Conservation (phyloP, 345 rosid genomes). For the Linum usitatissimum region DNA sequence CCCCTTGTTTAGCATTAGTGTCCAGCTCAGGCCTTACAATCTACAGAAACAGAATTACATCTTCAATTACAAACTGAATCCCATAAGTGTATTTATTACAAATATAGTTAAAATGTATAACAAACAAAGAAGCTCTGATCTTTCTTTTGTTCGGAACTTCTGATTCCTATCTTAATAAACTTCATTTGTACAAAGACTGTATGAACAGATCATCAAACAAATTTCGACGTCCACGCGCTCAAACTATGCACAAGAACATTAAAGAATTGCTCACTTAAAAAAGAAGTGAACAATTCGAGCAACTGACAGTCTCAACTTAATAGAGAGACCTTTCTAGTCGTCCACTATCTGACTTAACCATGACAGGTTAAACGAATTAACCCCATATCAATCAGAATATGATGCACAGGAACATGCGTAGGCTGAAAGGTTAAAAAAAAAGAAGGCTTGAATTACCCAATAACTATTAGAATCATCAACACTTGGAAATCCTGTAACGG, state of each 20-base stretch:
- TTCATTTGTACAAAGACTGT: too few species aligned
- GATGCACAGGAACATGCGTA: not conserved
- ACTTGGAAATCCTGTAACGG: slow-evolving; percentile 79
- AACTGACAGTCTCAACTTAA: too few species aligned
- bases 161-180: too few species aligned
- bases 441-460: slow-evolving; percentile 45
- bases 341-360: too few species aligned
- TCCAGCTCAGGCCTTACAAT: slow-evolving; percentile 62
- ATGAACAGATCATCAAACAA: too few species aligned
- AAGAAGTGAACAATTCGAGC: too few species aligned
- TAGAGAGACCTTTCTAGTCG: too few species aligned
- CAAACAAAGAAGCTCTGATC: not conserved
- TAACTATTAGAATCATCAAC: slow-evolving; percentile 92
- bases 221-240: too few species aligned
- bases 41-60: slow-evolving; percentile 21
- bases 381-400: not conserved
- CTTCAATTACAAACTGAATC: not conserved
- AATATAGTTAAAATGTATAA: not conserved
- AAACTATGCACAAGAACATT: too few species aligned
- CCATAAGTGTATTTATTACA: not conserved
- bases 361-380: not conserved
- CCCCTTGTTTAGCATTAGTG: slow-evolving; percentile 66
- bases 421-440: slow-evolving; percentile 3
- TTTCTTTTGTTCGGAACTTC: too few species aligned
- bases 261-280: too few species aligned